A percentile compares a stretch with the other conserved stretches of the same genome.
These are phyloP conservation scores for Clavispora asparagi DNA, from an alignment of 805 yeast genomes.

Conservation along the genomic window DNA sequence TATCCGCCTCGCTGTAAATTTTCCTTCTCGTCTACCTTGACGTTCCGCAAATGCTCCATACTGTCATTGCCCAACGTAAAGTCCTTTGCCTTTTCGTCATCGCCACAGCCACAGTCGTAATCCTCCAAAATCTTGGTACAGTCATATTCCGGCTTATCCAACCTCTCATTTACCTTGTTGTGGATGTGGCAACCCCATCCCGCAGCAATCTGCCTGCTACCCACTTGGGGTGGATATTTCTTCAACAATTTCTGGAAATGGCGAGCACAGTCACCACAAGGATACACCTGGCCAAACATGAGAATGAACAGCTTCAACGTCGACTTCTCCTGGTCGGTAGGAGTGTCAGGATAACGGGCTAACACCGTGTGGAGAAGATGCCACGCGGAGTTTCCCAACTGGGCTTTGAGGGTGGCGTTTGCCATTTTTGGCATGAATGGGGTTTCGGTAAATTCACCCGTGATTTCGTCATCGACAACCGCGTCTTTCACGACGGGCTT, in stretches of 20 bases:
- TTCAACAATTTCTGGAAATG: slow-evolving; percentile 71
- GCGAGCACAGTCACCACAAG: slow-evolving; percentile 95
- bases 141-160: slow-evolving; percentile 54
- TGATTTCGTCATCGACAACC: neutral
- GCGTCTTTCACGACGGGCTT: neutral
- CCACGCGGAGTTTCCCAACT: slow-evolving; percentile 91
- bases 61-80: slow-evolving; percentile 31
- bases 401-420: slow-evolving; percentile 75
- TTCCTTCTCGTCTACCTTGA: slow-evolving; percentile 41
- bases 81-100: slow-evolving; percentile 54
- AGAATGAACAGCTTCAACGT: slow-evolving; percentile 62
- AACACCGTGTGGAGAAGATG: slow-evolving; percentile 81
- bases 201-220: slow-evolving; percentile 74
- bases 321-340: slow-evolving; percentile 55
- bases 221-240: slow-evolving; percentile 80
- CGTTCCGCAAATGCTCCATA: slow-evolving; percentile 37
- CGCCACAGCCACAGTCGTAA: slow-evolving; percentile 95
- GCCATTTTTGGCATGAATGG: slow-evolving; percentile 94
- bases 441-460: slow-evolving; percentile 23
- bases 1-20: slow-evolving; percentile 43
- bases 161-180: slow-evolving; percentile 19
- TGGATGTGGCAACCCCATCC: slow-evolving; percentile 85
- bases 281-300: slow-evolving; percentile 86
- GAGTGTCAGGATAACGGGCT: slow-evolving; percentile 87
- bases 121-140: slow-evolving; percentile 82